Evolutionary conservation across 2,329 filamentous ascomycete species (phyloP), one percentile per base, ranked within the genome.

Genomic region (Talaromyces sp.): DNA sequence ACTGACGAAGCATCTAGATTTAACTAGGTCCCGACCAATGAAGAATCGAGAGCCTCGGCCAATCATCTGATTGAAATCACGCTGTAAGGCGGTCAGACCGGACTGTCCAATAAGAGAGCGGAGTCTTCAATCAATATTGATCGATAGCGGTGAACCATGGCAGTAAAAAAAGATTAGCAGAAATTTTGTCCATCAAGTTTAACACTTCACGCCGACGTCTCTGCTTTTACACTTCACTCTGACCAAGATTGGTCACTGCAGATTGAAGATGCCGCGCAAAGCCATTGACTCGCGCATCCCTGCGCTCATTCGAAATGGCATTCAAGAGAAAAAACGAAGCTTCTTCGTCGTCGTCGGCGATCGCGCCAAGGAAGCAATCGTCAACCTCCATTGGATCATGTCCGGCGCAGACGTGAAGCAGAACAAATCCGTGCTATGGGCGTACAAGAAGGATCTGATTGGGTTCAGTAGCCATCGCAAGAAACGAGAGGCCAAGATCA

Each of bases 321-420:
- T 93, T 66, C 91, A 84, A 77, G 92, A 97, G 77, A 97, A 96
- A 85, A 98, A 98, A 82, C 87, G 95, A 77, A 96, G 91, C 80
- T 97, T 99, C 82, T 96, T 99, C 78, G 91, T 99, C 63, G 88
- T 99, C 25, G 93, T 99, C 52, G 95, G 95, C 72, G 92, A 99
- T 77, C 87, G 87, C 63, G 87, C 92, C 68, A 99, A 99, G 77
- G 95, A 99, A 83, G 92, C 93, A 69, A 98, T 99, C 74, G 93
- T 98, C 68, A 88, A 97, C 74, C 84, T 93, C 64, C 93, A 98
- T 79, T 92, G 95, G 73, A 96, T 99, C 72, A 90, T 97, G 83
- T 89, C 93, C 58, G 90, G 86, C 69, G 88, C 90, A 73, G 91
- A 96, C 74, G 86, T 97, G 67, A 96, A 96, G 79, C 87, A 96